These are phyloP conservation scores for Kalanchoe fedtschenkoi DNA, from an alignment of 164 flowering plant genomes.

Conservation along the genomic window DNA sequence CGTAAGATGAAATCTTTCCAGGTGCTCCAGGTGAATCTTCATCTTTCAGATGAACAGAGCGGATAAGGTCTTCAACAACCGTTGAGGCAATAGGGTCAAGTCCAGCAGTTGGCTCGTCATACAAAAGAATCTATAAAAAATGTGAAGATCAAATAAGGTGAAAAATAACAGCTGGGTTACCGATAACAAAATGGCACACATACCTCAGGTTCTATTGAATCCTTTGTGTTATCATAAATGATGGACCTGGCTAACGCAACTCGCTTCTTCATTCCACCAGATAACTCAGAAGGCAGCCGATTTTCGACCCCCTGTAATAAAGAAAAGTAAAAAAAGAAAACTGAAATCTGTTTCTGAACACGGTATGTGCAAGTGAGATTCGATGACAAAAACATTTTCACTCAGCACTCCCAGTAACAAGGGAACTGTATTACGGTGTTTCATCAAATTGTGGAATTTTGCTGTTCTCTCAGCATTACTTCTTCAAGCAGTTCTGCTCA, in stretches of 20 bases:
- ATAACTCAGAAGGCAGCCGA: slow-evolving; percentile 88
- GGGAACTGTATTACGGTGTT: neutral
- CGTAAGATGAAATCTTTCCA: slow-evolving; percentile 81
- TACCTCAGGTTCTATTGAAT: slow-evolving; percentile 88
- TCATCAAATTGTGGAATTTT: neutral
- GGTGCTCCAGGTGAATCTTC: slow-evolving; percentile 54
- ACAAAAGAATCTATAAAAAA: slow-evolving; percentile 63
- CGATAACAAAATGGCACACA: slow-evolving; percentile 5
- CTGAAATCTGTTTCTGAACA: neutral
- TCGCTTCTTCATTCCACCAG: slow-evolving; percentile 98
- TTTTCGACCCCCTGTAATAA: slow-evolving; percentile 79
- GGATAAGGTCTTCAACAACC: slow-evolving; percentile 97
- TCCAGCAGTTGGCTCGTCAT: slow-evolving; percentile 99
- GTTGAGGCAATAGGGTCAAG: slow-evolving; percentile 99
- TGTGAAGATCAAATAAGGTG: neutral
- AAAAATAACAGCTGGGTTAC: neutral
- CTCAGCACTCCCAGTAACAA: neutral
- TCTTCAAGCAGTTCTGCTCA: neutral
- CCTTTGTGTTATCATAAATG: slow-evolving; percentile 72
- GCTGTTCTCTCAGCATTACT: neutral
- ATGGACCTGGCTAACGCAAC: slow-evolving; percentile 96
- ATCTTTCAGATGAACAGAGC: slow-evolving; percentile 75
- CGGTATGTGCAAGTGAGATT: neutral
- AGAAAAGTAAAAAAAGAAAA: too few species aligned
- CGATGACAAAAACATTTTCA: neutral